These are phyloP conservation scores for Hysterium pulicare DNA, from an alignment of 2,329 filamentous ascomycete genomes.

Conservation along the genomic window DNA sequence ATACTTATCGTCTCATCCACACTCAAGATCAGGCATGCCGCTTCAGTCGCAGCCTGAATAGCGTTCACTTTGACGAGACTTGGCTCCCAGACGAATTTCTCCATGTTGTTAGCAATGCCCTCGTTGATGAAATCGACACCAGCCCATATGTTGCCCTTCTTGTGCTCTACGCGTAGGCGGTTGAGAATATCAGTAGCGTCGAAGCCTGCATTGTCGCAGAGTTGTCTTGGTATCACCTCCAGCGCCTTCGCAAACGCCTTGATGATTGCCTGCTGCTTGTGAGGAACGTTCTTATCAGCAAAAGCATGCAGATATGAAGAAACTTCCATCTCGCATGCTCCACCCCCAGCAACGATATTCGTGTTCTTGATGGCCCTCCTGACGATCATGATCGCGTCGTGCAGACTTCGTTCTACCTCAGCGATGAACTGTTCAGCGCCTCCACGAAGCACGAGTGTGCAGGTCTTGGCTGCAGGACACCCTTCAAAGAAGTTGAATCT, in stretches of 20 bases:
- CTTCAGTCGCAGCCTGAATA: conserved; percentile 92
- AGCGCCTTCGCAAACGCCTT: conserved; percentile 97
- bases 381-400: conserved; percentile 99
- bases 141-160: conserved; percentile 88
- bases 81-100: conserved; percentile 96
- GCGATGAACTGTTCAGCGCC: conserved; percentile 99
- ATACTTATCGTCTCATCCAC: conserved; percentile 96
- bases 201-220: conserved; percentile 98
- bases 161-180: conserved; percentile 91
- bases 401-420: conserved; percentile 93
- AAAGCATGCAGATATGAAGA: conserved; percentile 90
- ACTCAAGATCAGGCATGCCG: conserved; percentile 88
- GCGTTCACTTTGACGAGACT: conserved; percentile 95
- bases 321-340: conserved; percentile 93
- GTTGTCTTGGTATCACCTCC: conserved; percentile 91
- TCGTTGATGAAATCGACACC: conserved; percentile 94
- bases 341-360: conserved; percentile 90
- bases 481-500: conserved; percentile 98
- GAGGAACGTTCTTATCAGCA: conserved; percentile 84
- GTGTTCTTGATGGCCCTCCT: conserved; percentile 96
- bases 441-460: conserved; percentile 89
- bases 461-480: conserved; percentile 93
- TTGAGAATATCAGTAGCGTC: conserved; percentile 98
- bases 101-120: conserved; percentile 91
- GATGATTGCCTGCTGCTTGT: conserved; percentile 97